Evolutionary conservation across 179 eudicot species (phyloP).

Genomic region (Camellia oleifera): DNA sequence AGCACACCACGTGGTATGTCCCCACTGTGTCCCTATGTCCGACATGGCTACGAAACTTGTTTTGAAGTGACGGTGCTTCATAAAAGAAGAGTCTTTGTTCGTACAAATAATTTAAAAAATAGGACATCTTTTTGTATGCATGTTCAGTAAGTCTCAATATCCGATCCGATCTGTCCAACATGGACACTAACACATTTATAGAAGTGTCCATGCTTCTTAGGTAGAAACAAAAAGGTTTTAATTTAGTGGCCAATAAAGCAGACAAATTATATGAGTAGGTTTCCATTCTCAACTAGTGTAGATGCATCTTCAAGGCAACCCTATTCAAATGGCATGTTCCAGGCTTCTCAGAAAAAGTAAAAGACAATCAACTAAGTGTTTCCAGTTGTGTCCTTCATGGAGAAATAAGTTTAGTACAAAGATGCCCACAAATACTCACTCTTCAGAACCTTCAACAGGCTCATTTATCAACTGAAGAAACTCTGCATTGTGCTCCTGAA

Average conservation of each 20-base stretch:
- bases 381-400: not conserved
- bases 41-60: too few relatives aligned
- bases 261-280: not conserved
- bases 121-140: too few relatives aligned
- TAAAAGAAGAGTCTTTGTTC: too few relatives aligned
- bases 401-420: not conserved
- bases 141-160: too few relatives aligned
- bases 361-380: not conserved
- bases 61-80: too few relatives aligned
- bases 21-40: too few relatives aligned
- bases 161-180: too few relatives aligned
- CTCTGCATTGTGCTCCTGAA: slow-evolving; percentile 91
- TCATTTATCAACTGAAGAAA: slow-evolving; percentile 93
- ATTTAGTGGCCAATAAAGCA: not conserved
- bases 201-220: too few relatives aligned
- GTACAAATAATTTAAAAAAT: too few relatives aligned
- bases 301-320: not conserved
- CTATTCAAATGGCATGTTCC: not conserved
- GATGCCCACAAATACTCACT: slow-evolving; percentile 40
- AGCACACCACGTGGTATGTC: too few relatives aligned
- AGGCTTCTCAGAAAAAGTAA: not conserved
- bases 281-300: not conserved
- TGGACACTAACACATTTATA: too few relatives aligned
- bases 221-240: too few relatives aligned
- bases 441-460: slow-evolving; percentile 92